These are phyloP conservation scores for Termitomyces sp. DNA, from an alignment of 768 basidiomycete genomes.

Conservation along the genomic window DNA sequence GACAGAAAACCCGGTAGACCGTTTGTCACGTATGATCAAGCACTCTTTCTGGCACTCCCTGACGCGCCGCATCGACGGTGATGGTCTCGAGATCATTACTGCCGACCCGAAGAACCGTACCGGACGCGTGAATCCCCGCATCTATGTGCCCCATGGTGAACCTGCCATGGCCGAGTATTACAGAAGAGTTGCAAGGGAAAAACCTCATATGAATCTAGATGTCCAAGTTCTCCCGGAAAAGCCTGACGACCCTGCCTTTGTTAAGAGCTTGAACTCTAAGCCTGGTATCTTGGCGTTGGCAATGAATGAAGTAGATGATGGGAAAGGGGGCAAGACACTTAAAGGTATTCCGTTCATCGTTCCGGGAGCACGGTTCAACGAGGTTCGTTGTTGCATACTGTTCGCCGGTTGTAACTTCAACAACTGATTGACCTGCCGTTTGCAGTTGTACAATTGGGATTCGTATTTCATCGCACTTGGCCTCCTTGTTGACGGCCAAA, in stretches of 20 bases:
- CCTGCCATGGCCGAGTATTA: slow-evolving; percentile 96
- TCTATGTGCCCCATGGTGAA: slow-evolving; percentile 93
- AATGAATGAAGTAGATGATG: slow-evolving; percentile 88
- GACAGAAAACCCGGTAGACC: slow-evolving; percentile 96
- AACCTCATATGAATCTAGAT: slow-evolving; percentile 91
- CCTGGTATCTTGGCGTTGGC: slow-evolving; percentile 93
- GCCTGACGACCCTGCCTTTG: slow-evolving; percentile 83
- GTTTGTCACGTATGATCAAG: slow-evolving; percentile 95
- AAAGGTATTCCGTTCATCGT: slow-evolving; percentile 98
- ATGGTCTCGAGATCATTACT: slow-evolving; percentile 95
- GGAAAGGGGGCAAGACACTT: slow-evolving; percentile 71
- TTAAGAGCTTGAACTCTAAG: slow-evolving; percentile 90
- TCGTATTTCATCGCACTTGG: slow-evolving; percentile 94
- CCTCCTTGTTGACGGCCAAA: slow-evolving; percentile 90
- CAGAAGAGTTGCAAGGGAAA: slow-evolving; percentile 81
- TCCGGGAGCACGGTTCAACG: slow-evolving; percentile 92
- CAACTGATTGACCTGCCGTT: slow-evolving; percentile 3
- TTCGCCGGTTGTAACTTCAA: slow-evolving; percentile 6
- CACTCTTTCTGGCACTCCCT: slow-evolving; percentile 98
- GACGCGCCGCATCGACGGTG: slow-evolving; percentile 94
- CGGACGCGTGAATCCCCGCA: slow-evolving; percentile 83
- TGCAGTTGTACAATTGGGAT: slow-evolving; percentile 90
- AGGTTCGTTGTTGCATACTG: slow-evolving; percentile 48
- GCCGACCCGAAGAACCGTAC: slow-evolving; percentile 98
- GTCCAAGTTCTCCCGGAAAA: slow-evolving; percentile 87